A percentile compares a stretch with the other conserved stretches of the same genome.
Evolutionary conservation across 371 early-diverging fungal species (phyloP).

Genomic region (Syncephalastrum monosporum): DNA sequence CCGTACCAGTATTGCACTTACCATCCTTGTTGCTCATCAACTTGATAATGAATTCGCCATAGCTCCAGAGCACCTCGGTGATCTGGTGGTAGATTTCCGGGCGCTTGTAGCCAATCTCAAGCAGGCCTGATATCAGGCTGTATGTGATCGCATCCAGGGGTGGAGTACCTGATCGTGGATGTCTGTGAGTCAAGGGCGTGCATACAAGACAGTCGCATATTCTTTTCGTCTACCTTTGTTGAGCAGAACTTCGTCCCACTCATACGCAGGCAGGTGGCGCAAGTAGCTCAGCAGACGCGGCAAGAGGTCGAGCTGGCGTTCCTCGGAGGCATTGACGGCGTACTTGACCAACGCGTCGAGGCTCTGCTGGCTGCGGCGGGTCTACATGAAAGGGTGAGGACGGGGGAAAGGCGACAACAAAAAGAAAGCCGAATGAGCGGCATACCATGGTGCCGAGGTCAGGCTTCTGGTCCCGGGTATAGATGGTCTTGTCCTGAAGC

Average conservation of each 20-base stretch:
- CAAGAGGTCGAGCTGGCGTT: conserved; percentile 31
- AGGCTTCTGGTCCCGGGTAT: conserved; percentile 13
- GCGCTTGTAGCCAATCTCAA: conserved; percentile 48
- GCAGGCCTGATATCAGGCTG: conserved; percentile 42
- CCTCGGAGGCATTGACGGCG: conserved; percentile 30
- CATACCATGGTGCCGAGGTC: conserved; percentile 27
- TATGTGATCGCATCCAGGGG: conserved; percentile 44
- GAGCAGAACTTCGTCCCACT: conserved; percentile 32
- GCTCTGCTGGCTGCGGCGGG: conserved; percentile 39
- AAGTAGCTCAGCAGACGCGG: conserved; percentile 40
- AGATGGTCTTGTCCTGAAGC: conserved; percentile 19
- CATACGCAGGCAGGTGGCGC: conserved; percentile 29
- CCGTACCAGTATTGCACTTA: neutral
- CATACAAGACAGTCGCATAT: neutral
- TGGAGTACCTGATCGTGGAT: conserved; percentile 12
- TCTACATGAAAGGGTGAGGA: conserved; percentile 21
- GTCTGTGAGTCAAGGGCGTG: neutral
- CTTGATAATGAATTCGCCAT: conserved; percentile 19
- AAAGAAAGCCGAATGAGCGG: neutral
- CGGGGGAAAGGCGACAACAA: neutral
- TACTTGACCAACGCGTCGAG: conserved; percentile 45
- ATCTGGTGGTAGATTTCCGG: conserved; percentile 43
- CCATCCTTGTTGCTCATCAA: conserved; percentile 15
- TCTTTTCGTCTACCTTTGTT: conserved; percentile 25
- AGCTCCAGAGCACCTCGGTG: conserved; percentile 26